Evolutionary conservation across 2,329 filamentous ascomycete genomes (phyloP).

Genomic region (Pseudogymnoascus sp.): DNA sequence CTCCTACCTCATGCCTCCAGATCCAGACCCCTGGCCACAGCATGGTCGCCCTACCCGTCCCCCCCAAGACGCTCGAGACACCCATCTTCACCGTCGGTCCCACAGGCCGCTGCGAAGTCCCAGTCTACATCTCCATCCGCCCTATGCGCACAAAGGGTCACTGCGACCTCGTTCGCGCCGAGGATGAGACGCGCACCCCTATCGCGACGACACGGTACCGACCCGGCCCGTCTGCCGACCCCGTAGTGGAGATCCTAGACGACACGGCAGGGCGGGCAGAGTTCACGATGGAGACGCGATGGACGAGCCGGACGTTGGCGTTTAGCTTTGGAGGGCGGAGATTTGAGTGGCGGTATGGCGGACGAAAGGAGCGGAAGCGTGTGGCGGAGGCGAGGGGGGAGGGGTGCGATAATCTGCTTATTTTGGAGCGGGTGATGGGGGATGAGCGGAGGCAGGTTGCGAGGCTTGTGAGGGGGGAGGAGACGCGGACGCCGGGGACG

Average conservation of each 20-base stretch:
- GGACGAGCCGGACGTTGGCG: slow-evolving; percentile 39
- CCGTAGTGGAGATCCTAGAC: slow-evolving; percentile 33
- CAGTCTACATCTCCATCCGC: slow-evolving; percentile 47
- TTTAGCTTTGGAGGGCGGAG: slow-evolving; percentile 41
- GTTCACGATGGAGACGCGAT: slow-evolving; percentile 27
- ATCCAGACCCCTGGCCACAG: slow-evolving; percentile 42
- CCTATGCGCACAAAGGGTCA: slow-evolving; percentile 39
- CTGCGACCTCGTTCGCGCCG: slow-evolving; percentile 40
- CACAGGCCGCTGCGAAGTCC: slow-evolving; percentile 27
- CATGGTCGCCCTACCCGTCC: slow-evolving; percentile 36
- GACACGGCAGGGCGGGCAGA: slow-evolving; percentile 11
- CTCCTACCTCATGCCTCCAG: slow-evolving; percentile 39
- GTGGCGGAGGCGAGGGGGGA: slow-evolving; percentile 38
- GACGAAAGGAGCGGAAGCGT: slow-evolving; percentile 39
- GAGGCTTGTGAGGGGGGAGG: slow-evolving; percentile 37
- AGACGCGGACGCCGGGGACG: slow-evolving; percentile 36
- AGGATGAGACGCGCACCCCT: slow-evolving; percentile 30
- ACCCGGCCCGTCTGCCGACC: slow-evolving; percentile 47
- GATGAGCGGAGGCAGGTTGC: slow-evolving; percentile 30
- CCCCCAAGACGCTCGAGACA: slow-evolving; percentile 35
- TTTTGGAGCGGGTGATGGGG: slow-evolving; percentile 42
- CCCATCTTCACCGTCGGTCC: slow-evolving; percentile 38
- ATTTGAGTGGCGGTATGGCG: slow-evolving; percentile 51
- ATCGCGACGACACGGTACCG: slow-evolving; percentile 49
- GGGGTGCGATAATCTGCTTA: slow-evolving; percentile 38